phyloP scores from a whole-genome alignment of 768 basidiomycete species.

The Auricularia sp. region DNA sequence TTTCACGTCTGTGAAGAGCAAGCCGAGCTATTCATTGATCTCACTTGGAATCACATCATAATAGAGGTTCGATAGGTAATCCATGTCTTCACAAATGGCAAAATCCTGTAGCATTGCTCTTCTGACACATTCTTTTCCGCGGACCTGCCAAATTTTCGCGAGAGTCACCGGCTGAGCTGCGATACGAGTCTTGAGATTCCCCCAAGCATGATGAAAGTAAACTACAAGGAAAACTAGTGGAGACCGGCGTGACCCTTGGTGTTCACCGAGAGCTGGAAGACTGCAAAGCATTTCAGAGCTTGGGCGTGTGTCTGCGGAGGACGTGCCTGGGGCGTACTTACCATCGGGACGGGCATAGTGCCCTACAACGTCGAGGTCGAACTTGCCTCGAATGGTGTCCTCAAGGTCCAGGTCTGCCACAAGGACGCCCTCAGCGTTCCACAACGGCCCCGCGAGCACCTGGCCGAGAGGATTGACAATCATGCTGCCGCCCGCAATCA shows the following conservation, averaged over 20 bases:
- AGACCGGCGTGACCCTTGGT: background rate
- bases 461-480: slow-evolving; percentile 50
- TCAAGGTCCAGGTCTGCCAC: slow-evolving; percentile 50
- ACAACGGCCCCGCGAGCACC: slow-evolving; percentile 49
- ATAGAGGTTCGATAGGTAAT: too few relatives aligned
- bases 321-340: slow-evolving; percentile 18
- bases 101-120: too few relatives aligned
- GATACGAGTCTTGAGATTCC: too few relatives aligned
- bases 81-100: too few relatives aligned
- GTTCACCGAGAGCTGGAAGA: background rate
- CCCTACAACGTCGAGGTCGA: slow-evolving; percentile 51
- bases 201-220: too few relatives aligned
- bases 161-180: too few relatives aligned
- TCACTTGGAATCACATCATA: too few relatives aligned
- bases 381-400: slow-evolving; percentile 46
- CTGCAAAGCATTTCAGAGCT: background rate
- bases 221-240: too few relatives aligned
- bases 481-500: slow-evolving; percentile 53
- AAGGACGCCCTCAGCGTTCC: slow-evolving; percentile 40
- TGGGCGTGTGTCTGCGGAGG: background rate
- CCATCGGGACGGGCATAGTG: slow-evolving; percentile 53
- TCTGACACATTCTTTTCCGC: too few relatives aligned
- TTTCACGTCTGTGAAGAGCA: too few relatives aligned
- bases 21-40: too few relatives aligned
- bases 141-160: too few relatives aligned